These are phyloP conservation scores for Clarireedia paspali DNA, from an alignment of 2,329 filamentous ascomycete species.

Conservation along the genomic window DNA sequence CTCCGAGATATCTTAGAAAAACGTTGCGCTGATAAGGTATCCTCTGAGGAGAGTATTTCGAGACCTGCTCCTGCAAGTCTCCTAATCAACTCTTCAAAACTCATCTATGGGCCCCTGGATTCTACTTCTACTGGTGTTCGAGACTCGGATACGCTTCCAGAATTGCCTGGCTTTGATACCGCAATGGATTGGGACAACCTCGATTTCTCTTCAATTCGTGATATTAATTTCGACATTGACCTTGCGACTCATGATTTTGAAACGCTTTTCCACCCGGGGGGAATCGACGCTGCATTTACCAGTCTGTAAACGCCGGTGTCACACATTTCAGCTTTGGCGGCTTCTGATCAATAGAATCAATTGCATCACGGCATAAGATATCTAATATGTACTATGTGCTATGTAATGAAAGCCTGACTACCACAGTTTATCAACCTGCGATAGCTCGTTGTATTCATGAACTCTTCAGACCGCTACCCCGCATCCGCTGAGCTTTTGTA, in stretches of 20 bases:
- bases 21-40: background rate
- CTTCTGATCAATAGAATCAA: no score
- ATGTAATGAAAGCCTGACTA: no score
- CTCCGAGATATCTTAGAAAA: constrained; percentile 8
- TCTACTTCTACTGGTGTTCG: background rate
- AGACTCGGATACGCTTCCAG: background rate
- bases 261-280: background rate
- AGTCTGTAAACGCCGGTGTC: no score
- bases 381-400: no score
- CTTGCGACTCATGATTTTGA: constrained; percentile 1
- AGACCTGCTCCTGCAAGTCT: background rate
- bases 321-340: no score
- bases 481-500: no score
- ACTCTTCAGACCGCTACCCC: no score
- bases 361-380: no score
- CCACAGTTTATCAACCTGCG: no score
- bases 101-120: background rate
- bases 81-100: background rate
- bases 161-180: background rate
- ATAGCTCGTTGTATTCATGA: no score
- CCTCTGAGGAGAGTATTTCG: background rate
- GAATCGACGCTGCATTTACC: no score
- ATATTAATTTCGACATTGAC: constrained; percentile 13
- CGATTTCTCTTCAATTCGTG: constrained; percentile 2
- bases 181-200: constrained; percentile 4